Conservation (phyloP, 371 early-diverging fungal genomes). For the Capniomyces stellatus region DNA sequence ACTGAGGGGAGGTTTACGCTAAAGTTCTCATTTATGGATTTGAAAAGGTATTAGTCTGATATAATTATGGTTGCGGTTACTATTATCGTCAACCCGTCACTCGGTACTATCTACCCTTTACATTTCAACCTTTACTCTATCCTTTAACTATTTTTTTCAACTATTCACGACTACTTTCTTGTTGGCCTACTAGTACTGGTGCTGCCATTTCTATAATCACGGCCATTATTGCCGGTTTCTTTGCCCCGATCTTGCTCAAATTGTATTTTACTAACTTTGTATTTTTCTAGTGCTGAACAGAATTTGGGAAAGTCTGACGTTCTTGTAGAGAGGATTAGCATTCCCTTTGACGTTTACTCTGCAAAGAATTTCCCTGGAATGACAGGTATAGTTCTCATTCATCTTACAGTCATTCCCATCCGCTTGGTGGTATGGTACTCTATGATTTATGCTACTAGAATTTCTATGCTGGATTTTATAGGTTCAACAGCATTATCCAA, state of each 20-base stretch:
- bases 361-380: constrained; percentile 47
- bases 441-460: not conserved
- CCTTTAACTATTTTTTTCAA: no score
- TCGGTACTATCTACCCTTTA: no score
- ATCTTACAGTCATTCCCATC: constrained; percentile 5
- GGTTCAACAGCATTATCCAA: constrained; percentile 40
- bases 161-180: no score
- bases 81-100: no score
- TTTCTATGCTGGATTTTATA: not conserved
- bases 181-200: not conserved
- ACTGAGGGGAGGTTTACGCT: constrained; percentile 29
- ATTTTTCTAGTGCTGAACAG: not conserved
- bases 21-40: constrained; percentile 23
- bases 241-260: not conserved
- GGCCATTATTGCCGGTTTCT: not conserved
- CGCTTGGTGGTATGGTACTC: no score
- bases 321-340: constrained; percentile 13
- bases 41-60: constrained; percentile 2
- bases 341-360: constrained; percentile 33
- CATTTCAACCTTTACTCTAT: no score
- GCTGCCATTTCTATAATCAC: not conserved
- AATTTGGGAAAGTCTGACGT: not conserved
- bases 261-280: not conserved
- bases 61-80: not conserved
- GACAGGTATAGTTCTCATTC: constrained; percentile 15